phyloP scores from a whole-genome alignment of 2,329 filamentous ascomycete genomes.

The Akanthomyces lecanii region DNA sequence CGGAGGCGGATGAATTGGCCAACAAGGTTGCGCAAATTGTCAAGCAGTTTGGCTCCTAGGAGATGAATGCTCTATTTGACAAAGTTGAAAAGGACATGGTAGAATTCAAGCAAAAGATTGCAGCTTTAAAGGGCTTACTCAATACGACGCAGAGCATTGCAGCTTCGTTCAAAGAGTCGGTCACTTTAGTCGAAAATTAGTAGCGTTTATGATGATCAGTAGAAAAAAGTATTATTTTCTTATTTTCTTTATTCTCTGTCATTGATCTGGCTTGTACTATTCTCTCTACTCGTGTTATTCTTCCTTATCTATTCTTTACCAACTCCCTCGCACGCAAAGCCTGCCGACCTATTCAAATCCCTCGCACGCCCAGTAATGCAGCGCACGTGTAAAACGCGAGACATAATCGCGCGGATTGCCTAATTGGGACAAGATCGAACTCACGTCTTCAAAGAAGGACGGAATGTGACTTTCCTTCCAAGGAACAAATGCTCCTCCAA shows the following conservation, averaged over 20 bases:
- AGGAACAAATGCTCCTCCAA: not conserved
- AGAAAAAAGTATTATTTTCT: not conserved
- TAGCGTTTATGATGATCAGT: not conserved
- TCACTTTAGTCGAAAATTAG: not conserved
- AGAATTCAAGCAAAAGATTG: not conserved
- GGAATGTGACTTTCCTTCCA: not conserved
- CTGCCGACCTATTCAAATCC: too few species aligned
- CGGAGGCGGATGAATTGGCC: constrained; percentile 86
- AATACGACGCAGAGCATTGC: too few species aligned
- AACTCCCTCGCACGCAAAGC: too few species aligned
- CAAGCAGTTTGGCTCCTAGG: constrained; percentile 47
- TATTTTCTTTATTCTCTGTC: too few species aligned
- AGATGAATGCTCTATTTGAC: constrained; percentile 8
- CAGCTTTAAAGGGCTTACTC: not conserved
- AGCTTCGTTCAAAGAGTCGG: too few species aligned
- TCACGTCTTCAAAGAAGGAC: not conserved
- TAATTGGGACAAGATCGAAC: too few species aligned
- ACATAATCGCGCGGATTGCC: too few species aligned
- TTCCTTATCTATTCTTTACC: too few species aligned
- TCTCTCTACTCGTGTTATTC: too few species aligned
- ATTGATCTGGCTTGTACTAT: too few species aligned
- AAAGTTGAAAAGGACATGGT: not conserved
- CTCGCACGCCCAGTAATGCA: too few species aligned
- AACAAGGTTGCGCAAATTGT: constrained; percentile 76
- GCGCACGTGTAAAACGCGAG: too few species aligned